Base-by-base conservation (phyloP, 306 rosid genomes). In the Fagus sylvatica region DNA sequence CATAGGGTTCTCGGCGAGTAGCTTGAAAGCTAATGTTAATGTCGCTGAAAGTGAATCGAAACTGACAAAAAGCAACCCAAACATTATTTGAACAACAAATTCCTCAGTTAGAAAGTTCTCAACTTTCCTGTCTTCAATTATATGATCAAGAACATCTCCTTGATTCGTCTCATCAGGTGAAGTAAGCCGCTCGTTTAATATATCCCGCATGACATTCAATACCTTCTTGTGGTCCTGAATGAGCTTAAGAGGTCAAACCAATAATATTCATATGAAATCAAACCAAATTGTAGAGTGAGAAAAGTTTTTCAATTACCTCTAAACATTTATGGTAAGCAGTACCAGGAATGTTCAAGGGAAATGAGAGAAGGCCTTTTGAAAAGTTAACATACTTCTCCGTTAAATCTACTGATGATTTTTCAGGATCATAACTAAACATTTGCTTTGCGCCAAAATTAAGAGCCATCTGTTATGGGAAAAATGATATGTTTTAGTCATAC, bases 311-410 rank as follows among this genome's bases (percentile, higher is more conserved):
- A 11, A 11, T 42, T 42, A 54, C 80, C 74, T 76, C 54, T 3
- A 66, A 10, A 11, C 74, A 66, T 53, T 39, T 76, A 28, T 76
- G 2, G 68, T 53, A 76, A 0, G 80, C 41, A 2, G 74, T 67
- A 32, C 80, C 69, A 3, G 67, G 74, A 0, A 76, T 7, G 2
- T 76, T 76, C 6, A 76, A 1, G 1, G 80, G 80, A 1, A 67
- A 22, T 1, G 80, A 49, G 10, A 76, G 66, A 40, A 76, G 67
- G n/a, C 80, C 74, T 15, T 36, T 15, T 53, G 19, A 0, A 3
- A 42, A 9, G 9, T 42, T 42, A 11, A 6, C 9, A 6, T 6
- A 42, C 48, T 42, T 42, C 12, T 42, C 48, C 1, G 2, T 42
- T 4, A 42, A 42, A 1, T 2, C 9, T 3, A 42, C 11, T 1